Evolutionary conservation across 108 stramenopile genomes (phyloP).

Genomic region (Pseudonitzschia multistriata): DNA sequence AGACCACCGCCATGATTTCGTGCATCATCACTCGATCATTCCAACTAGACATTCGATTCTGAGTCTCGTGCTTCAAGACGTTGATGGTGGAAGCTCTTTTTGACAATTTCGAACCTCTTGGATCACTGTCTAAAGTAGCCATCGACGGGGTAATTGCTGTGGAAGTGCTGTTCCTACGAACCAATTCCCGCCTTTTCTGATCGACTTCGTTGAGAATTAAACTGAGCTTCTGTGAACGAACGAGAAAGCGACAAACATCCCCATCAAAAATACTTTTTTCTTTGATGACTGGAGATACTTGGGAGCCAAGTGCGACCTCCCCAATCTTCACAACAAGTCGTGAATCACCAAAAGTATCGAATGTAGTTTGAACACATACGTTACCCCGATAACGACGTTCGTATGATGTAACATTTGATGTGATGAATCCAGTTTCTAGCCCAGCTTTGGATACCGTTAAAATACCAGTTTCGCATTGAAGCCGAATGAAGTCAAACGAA

Average conservation of each 20-base stretch:
- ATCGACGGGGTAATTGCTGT: too few relatives aligned
- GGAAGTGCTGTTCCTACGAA: too few relatives aligned
- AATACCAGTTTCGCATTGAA: conserved; percentile 54
- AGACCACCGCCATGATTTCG: conserved; percentile 46
- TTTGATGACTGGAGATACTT: conserved; percentile 10
- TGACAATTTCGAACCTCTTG: neutral
- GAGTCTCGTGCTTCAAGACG: neutral
- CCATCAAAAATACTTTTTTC: conserved; percentile 42
- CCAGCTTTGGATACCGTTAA: conserved; percentile 69
- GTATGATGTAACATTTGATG: too few relatives aligned
- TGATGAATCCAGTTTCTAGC: conserved; percentile 55
- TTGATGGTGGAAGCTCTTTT: neutral
- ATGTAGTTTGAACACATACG: conserved; percentile 75
- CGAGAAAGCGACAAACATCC: conserved; percentile 70
- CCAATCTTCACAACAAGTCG: conserved; percentile 81
- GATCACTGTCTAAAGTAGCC: neutral
- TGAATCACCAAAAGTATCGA: conserved; percentile 60
- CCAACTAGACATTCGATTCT: neutral
- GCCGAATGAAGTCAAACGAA: conserved; percentile 38
- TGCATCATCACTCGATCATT: conserved; percentile 21
- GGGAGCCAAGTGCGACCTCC: conserved; percentile 41
- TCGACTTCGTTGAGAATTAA: conserved; percentile 60
- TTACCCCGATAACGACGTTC: conserved; percentile 65
- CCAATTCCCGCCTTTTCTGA: neutral
- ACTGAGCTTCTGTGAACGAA: conserved; percentile 76